Conservation (phyloP, 805 yeast genomes). For the Vanderwaltozyma yarrowii region DNA sequence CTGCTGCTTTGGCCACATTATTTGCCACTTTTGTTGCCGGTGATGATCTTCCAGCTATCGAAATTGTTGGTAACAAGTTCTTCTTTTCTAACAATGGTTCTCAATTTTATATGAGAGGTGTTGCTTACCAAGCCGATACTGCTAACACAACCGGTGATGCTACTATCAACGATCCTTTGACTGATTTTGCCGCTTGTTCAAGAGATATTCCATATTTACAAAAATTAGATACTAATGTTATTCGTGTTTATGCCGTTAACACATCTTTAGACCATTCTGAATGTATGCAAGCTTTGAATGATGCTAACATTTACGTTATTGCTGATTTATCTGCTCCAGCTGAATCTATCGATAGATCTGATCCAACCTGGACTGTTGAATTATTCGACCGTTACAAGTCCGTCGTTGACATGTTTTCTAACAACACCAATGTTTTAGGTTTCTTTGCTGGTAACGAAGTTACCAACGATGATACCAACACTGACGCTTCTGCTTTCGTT, state of each 20-base stretch:
- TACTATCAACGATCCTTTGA: slow-evolving; percentile 59
- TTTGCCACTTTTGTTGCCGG: slow-evolving; percentile 28
- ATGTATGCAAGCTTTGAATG: slow-evolving; percentile 57
- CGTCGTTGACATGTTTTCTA: slow-evolving; percentile 58
- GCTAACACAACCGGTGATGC: slow-evolving; percentile 36
- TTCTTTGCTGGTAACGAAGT: slow-evolving; percentile 86
- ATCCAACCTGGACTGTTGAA: slow-evolving; percentile 55
- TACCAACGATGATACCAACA: slow-evolving; percentile 52
- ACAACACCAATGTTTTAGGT: slow-evolving; percentile 65
- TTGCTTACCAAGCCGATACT: slow-evolving; percentile 70
- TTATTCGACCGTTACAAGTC: slow-evolving; percentile 56
- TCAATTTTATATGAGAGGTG: slow-evolving; percentile 67
- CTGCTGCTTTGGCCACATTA: slow-evolving; percentile 26
- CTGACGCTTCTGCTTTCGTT: slow-evolving; percentile 70
- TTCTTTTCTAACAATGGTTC: slow-evolving; percentile 69
- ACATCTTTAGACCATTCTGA: slow-evolving; percentile 50
- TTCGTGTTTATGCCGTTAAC: slow-evolving; percentile 70
- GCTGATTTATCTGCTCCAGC: slow-evolving; percentile 70
- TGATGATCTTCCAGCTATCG: slow-evolving; percentile 50
- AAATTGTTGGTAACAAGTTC: slow-evolving; percentile 68
- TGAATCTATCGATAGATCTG: slow-evolving; percentile 47
- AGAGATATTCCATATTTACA: slow-evolving; percentile 67
- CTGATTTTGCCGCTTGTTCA: slow-evolving; percentile 48
- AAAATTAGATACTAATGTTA: slow-evolving; percentile 53
- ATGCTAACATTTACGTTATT: slow-evolving; percentile 71